These are phyloP conservation scores for Voacanga thouarsii DNA, from an alignment of 257 asterid species.

Conservation along the genomic window DNA sequence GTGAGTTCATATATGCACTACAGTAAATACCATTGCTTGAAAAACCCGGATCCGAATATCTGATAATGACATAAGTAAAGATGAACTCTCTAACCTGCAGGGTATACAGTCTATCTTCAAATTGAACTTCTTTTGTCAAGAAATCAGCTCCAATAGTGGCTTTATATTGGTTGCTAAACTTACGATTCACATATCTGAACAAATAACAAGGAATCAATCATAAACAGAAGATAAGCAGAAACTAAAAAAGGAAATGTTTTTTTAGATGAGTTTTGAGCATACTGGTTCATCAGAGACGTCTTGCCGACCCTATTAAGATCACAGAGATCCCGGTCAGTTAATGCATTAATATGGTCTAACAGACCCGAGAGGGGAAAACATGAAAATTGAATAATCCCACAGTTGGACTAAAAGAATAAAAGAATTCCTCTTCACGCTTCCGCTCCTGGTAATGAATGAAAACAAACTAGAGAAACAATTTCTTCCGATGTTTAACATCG, in stretches of 20 bases:
- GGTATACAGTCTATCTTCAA: constrained; percentile 41
- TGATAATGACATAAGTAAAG: neutral
- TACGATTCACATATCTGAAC: constrained; percentile 42
- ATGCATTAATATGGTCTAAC: neutral
- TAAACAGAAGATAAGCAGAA: constrained; percentile 1
- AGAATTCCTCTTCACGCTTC: neutral
- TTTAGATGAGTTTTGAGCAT: constrained; percentile 4
- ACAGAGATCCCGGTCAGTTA: constrained; percentile 4
- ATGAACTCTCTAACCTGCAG: constrained; percentile 31
- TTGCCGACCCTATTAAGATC: constrained; percentile 43
- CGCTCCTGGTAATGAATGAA: neutral
- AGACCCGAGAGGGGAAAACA: neutral
- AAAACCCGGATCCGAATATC: neutral
- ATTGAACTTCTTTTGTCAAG: constrained; percentile 46
- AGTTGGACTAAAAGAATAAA: neutral
- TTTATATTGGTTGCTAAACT: constrained; percentile 45
- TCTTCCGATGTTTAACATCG: neutral
- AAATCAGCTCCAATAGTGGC: constrained; percentile 57
- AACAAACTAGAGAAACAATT: neutral
- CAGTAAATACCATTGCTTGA: neutral
- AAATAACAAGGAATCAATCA: neutral
- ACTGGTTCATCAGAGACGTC: constrained; percentile 57
- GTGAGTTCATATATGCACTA: neutral
- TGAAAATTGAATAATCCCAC: neutral
- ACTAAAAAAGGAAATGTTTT: constrained; percentile 1